Conservation (phyloP, 805 yeast species). For the Saccharomyces cerevisiae region DNA sequence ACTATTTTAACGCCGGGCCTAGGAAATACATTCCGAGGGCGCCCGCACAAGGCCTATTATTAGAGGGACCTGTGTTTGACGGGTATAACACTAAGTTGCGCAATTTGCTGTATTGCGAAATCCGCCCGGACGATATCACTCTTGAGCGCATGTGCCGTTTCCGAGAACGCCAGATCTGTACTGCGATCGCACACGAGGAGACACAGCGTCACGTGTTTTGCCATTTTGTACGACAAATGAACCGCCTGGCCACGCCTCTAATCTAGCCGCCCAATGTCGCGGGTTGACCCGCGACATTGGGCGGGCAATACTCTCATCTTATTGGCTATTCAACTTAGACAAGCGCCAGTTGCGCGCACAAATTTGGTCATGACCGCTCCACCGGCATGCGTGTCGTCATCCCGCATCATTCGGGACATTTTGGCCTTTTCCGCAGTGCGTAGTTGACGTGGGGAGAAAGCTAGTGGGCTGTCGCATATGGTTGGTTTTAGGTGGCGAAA, state of each 20-base stretch:
- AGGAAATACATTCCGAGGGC: constrained; percentile 79
- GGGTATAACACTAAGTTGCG: constrained; percentile 59
- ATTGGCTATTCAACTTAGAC: background rate
- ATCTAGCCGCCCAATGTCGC: background rate
- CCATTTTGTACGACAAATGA: background rate
- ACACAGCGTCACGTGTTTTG: background rate
- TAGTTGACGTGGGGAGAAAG: background rate
- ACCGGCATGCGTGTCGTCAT: background rate
- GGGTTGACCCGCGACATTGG: background rate
- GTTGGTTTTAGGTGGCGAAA: background rate
- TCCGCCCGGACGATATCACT: constrained; percentile 49
- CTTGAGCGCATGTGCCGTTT: constrained; percentile 43
- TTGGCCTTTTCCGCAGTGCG: background rate
- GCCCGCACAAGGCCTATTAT: constrained; percentile 76
- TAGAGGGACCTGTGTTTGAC: constrained; percentile 79
- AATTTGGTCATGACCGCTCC: background rate
- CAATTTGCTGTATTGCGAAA: constrained; percentile 41
- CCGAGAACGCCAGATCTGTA: background rate
- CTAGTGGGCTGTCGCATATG: background rate
- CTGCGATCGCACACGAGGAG: background rate
- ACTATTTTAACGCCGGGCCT: constrained; percentile 56
- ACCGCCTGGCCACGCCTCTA: background rate
- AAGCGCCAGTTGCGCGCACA: background rate
- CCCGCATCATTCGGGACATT: background rate
- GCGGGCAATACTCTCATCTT: background rate